Percentiles rank a stretch among this genome's conserved stretches.
phyloP scores from a whole-genome alignment of 2,329 filamentous ascomycete species.

The Trichoderma harzianum region DNA sequence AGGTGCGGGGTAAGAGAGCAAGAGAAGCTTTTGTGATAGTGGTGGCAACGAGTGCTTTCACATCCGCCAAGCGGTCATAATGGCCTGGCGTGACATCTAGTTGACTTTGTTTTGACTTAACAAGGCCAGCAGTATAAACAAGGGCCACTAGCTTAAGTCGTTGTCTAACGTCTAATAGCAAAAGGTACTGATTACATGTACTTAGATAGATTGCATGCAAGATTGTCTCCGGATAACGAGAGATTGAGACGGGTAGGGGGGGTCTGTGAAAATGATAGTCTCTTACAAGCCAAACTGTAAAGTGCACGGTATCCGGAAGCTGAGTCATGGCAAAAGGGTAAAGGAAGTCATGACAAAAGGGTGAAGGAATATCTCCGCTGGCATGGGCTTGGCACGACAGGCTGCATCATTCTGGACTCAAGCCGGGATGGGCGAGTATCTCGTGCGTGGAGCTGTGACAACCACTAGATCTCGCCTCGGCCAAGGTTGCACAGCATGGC shows the following conservation, averaged over 20 bases:
- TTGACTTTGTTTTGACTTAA: neutral
- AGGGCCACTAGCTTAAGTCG: neutral
- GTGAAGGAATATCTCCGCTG: neutral
- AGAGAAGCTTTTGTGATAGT: slow-evolving; percentile 6
- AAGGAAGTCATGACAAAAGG: neutral
- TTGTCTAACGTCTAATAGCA: neutral
- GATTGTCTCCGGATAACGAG: neutral
- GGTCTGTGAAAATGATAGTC: neutral
- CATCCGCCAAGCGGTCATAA: neutral
- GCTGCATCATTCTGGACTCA: neutral
- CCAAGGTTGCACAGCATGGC: neutral
- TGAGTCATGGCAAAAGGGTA: neutral
- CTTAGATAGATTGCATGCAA: neutral
- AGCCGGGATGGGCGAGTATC: neutral
- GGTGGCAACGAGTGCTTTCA: neutral
- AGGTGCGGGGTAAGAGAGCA: slow-evolving; percentile 7
- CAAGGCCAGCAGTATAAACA: neutral
- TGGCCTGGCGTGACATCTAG: neutral
- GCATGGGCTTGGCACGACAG: neutral
- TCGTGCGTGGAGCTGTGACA: neutral
- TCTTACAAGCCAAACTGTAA: neutral
- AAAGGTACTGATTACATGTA: neutral
- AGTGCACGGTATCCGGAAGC: neutral
- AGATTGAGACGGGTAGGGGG: neutral
- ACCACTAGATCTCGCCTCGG: neutral